These are phyloP conservation scores for Cryptococcus maquisensis DNA, from an alignment of 1,284 basidiomycete genomes.

Conservation along the genomic window DNA sequence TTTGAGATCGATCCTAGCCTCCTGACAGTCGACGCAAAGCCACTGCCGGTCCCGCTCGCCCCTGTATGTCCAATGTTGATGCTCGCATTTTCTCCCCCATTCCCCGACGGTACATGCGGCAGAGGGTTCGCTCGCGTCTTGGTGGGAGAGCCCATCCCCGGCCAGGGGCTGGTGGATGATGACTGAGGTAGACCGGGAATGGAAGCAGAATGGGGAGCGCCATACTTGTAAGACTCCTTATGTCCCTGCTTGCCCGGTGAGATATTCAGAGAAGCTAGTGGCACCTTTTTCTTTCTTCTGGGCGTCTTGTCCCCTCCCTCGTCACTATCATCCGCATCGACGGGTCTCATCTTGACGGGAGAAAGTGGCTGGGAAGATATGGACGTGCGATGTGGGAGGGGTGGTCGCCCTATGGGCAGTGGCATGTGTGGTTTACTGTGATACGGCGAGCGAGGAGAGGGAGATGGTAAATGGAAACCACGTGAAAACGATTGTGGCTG, in stretches of 20 bases:
- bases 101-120: too few relatives aligned
- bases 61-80: neutral
- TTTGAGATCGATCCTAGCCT: conserved; percentile 36
- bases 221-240: neutral
- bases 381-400: neutral
- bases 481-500: conserved; percentile 31
- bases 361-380: conserved; percentile 18
- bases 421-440: neutral
- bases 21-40: conserved; percentile 19
- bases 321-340: neutral
- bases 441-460: conserved; percentile 38
- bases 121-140: too few relatives aligned
- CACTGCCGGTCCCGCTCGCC: neutral
- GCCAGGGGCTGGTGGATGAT: neutral
- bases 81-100: too few relatives aligned
- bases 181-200: neutral
- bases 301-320: conserved; percentile 21
- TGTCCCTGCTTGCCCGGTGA: conserved; percentile 8
- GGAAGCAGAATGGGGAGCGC: neutral
- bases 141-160: too few relatives aligned
- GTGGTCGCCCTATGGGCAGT: neutral
- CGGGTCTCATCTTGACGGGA: conserved; percentile 5
- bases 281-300: conserved; percentile 19
- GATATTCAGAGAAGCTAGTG: conserved; percentile 31
- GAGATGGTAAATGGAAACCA: conserved; percentile 42